Evolutionary conservation across 2,329 filamentous ascomycete genomes (phyloP), one percentile per base, ranked within the genome.

Genomic region (Chaetomium strumarium): DNA sequence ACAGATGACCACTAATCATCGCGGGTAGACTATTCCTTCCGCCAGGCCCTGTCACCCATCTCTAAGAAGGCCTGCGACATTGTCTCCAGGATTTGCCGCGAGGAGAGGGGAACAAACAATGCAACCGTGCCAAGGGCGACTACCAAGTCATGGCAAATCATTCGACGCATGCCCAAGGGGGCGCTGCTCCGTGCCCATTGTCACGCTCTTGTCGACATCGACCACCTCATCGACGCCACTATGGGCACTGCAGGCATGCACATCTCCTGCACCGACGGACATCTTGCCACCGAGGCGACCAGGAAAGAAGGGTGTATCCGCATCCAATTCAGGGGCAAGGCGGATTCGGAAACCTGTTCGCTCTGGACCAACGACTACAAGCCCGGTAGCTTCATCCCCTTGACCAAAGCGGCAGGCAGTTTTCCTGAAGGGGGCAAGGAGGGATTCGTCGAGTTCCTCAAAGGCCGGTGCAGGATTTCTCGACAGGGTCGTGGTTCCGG

Each of bases 191-290:
- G 97, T 72, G 89, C 89, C 40, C 91, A 97, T 68, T 74, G 95
- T 65, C 88, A 95, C 68, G 90, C 91, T 62, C 95, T 95, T 84
- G 86, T 95, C 46, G 87, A 96, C 67, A 83, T 90, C 58, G 86
- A 90, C 65, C 95, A 83, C 72, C 72, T 96, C 8, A 77, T 95
- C 37, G 79, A 84, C 6, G 77, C 86, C 61, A 80, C 88, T 2
- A 76, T 97, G 57, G 73, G 75, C 11, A 85, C 83, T 0, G 81
- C 84, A 0, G 88, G 88, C 1, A 85, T 96, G 63, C 85, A 88
- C 68, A 80, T 96, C 55, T 69, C 69, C 17, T 78, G 83, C 13
- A 68, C 69, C n/a, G 72, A 80, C 36, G 71, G 71, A 1, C 73
- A 83, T 8, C 73, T 96, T 33, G 69, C 73, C 9, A 78, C 74